phyloP scores from a whole-genome alignment of 352 stramenopile genomes.

The Globisporangium megalacanthum region DNA sequence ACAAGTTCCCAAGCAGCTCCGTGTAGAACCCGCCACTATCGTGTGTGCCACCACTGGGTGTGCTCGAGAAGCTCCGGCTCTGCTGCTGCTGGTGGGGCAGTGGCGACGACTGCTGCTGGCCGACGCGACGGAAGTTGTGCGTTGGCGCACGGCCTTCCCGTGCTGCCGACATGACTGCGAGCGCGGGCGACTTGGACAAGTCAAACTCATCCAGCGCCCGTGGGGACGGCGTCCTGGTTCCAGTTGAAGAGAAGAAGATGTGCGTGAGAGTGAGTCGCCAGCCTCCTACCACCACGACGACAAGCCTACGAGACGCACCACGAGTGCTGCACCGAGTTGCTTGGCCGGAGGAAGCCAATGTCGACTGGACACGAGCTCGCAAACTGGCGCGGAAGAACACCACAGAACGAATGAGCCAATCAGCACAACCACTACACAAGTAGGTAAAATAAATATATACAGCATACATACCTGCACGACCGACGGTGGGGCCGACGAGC shows the following conservation, averaged over 20 bases:
- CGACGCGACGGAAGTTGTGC: conserved; percentile 11
- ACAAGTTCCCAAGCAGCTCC: conserved; percentile 8
- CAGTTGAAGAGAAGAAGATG: neutral
- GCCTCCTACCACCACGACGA: neutral
- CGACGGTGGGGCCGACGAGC: conserved; percentile 26
- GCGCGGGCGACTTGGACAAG: conserved; percentile 60
- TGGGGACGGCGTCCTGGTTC: conserved; percentile 15
- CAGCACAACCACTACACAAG: neutral
- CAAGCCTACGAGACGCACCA: conserved; percentile 24
- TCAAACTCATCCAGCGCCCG: conserved; percentile 57
- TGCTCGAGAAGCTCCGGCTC: no score
- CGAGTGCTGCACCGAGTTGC: conserved; percentile 27
- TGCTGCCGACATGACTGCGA: conserved; percentile 59
- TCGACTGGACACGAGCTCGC: conserved; percentile 63
- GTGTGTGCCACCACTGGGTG: no score
- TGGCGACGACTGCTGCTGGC: conserved; percentile 5
- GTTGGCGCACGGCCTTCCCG: conserved; percentile 28
- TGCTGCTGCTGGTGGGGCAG: conserved; percentile 3
- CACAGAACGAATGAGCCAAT: neutral
- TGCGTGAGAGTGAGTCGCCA: neutral
- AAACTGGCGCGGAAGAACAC: conserved; percentile 26
- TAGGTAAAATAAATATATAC: neutral
- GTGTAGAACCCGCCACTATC: conserved; percentile 5
- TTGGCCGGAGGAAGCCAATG: conserved; percentile 48
- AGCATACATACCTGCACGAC: conserved; percentile 38